Base-by-base conservation (phyloP, 2,329 filamentous ascomycete genomes). In the Aspergillus calidoustus region DNA sequence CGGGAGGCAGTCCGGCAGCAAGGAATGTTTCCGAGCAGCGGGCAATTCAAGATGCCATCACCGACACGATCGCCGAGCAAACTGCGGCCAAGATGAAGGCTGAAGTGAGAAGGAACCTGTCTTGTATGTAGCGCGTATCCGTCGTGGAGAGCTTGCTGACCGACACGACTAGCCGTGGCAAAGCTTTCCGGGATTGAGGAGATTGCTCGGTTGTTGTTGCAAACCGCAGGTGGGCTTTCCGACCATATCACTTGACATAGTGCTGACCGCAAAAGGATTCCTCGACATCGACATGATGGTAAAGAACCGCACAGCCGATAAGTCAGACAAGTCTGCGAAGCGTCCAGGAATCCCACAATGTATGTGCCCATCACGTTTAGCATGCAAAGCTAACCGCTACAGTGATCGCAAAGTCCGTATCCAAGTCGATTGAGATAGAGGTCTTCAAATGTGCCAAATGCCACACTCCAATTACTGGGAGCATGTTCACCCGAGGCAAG, bases 251-350 rank as follows among this genome's bases (percentile, higher is more conserved):
- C 23, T 15, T 41, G 4, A 50, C 0, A 19, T 7, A 28, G 11
- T 25, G n/a, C 46, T 47, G 48, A 25, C 22, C 11, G 38, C 2
- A 13, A 4, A 19, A 38, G 74, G 72, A 4, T 75, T 77, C 22
- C 69, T 79, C 2, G 77, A 79, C 48, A 74, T 79, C 28, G 77
- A 79, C 57, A 77, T 78, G n/a, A 48, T 77, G 2, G 71, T 79
- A 19, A 75, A 79, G 64, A 66, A 78, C 59, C 68, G 72, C 11
- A 68, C 73, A 7, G 64, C 68, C 19, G 34, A 41, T 11, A 13
- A 15, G 15, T 30, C 62, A 2, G 55, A 62, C 15, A 62, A 62
- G 25, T 46, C 66, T 1, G 23, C 19, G 2, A 74, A 70, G 48
- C 62, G 69, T 13, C 68, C 68, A 11, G 61, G 59, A 0, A 60